Conservation (phyloP, 805 yeast genomes). For the Candida nitratophila region DNA sequence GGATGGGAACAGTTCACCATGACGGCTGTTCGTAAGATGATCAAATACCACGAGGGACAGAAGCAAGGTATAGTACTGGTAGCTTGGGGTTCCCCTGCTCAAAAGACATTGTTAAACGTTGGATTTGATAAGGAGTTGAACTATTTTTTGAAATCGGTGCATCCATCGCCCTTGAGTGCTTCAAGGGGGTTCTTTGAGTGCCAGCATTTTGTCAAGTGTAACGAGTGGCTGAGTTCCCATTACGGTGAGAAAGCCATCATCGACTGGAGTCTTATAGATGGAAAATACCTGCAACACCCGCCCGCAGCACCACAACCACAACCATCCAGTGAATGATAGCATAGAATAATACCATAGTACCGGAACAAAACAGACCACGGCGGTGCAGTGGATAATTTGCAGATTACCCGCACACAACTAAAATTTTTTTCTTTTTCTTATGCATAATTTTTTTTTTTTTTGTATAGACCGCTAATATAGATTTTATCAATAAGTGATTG, state of each 20-base stretch:
- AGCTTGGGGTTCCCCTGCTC: conserved; percentile 51
- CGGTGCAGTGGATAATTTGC: too few species aligned
- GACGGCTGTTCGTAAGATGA: conserved; percentile 48
- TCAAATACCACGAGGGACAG: conserved; percentile 37
- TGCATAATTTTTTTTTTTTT: neutral
- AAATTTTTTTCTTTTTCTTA: neutral
- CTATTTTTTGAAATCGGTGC: conserved; percentile 65
- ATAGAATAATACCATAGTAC: too few species aligned
- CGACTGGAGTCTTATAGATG: conserved; percentile 20
- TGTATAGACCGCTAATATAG: neutral
- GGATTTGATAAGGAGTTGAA: conserved; percentile 28
- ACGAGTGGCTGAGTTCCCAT: conserved; percentile 59
- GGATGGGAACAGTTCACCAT: conserved; percentile 95
- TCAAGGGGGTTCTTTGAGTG: conserved; percentile 78
- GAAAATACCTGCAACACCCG: conserved; percentile 4
- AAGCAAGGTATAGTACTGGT: conserved; percentile 59
- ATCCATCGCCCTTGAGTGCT: conserved; percentile 94
- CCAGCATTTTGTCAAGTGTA: conserved; percentile 65
- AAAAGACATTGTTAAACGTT: conserved; percentile 26
- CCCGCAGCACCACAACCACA: too few species aligned
- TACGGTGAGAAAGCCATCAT: conserved; percentile 23
- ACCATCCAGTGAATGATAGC: too few species aligned
- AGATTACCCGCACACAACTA: neutral
- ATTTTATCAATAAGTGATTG: neutral
- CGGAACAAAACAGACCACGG: too few species aligned